Percentiles rank a stretch among this genome's conserved stretches.
phyloP scores from a whole-genome alignment of 225 moss, liverwort and hornwort genomes.

The Polytrichum commune region DNA sequence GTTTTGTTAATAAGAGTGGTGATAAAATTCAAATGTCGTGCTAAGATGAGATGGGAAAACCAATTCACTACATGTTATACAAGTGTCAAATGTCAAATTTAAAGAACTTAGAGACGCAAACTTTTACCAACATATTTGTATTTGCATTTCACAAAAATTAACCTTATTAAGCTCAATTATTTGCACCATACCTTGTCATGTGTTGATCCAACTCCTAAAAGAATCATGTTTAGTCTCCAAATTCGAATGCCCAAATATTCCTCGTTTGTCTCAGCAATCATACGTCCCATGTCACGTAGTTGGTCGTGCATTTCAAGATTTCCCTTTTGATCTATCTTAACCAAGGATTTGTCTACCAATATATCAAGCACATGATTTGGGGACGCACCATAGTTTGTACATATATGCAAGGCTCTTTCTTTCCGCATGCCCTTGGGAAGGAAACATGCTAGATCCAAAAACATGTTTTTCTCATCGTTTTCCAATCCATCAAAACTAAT shows the following conservation, averaged over 20 bases:
- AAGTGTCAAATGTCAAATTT: too few relatives aligned
- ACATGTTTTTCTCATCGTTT: neutral
- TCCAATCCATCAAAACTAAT: neutral
- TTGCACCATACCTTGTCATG: neutral
- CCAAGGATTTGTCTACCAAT: neutral
- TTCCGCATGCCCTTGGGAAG: neutral
- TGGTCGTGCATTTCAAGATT: neutral
- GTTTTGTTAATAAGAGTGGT: too few relatives aligned
- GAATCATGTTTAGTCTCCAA: neutral
- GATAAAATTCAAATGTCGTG: too few relatives aligned
- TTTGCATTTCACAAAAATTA: too few relatives aligned
- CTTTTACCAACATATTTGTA: too few relatives aligned
- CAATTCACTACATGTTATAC: too few relatives aligned
- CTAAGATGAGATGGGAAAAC: too few relatives aligned
- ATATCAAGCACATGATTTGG: neutral
- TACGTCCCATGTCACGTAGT: slow-evolving; percentile 1
- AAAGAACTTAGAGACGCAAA: too few relatives aligned
- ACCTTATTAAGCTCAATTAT: too few relatives aligned
- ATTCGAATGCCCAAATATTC: neutral
- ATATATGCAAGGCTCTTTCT: neutral
- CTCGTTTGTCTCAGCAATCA: neutral
- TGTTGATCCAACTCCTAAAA: neutral
- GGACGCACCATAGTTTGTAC: neutral
- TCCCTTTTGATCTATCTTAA: neutral
- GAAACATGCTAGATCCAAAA: neutral